phyloP scores from a whole-genome alignment of 495 filamentous ascomycete species.

The Amphirosellinia nigrospora region DNA sequence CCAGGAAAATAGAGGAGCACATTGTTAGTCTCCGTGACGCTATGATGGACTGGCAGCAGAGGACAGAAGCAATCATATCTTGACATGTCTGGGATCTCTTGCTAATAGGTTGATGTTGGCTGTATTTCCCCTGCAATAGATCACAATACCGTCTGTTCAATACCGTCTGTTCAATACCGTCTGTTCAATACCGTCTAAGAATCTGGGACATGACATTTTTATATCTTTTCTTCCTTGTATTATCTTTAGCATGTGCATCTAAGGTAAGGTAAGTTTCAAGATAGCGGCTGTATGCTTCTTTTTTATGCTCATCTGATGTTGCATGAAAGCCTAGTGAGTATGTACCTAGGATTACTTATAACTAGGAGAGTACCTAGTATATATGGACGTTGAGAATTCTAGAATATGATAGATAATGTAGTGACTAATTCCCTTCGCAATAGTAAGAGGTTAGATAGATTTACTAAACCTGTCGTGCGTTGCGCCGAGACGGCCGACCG shows the following conservation, averaged over 20 bases:
- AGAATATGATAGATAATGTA: no score
- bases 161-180: no score
- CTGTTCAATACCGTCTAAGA: no score
- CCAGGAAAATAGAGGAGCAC: slow-evolving; percentile 40
- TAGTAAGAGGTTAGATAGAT: no score
- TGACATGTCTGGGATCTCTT: slow-evolving; percentile 4
- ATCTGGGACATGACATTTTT: no score
- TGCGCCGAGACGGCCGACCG: slow-evolving; percentile 16
- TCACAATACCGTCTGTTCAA: no score
- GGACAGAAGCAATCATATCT: slow-evolving; percentile 28
- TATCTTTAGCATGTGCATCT: no score
- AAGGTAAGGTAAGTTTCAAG: background rate
- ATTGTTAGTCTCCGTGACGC: slow-evolving; percentile 38
- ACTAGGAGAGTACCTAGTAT: no score
- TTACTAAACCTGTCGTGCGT: no score
- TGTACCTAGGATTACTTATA: background rate
- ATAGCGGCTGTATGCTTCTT: background rate
- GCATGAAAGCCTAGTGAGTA: no score
- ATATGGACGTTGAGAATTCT: no score
- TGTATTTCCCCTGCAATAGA: background rate
- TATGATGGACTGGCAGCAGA: slow-evolving; percentile 45
- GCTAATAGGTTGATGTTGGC: background rate
- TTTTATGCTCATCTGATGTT: background rate
- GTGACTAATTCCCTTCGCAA: background rate
- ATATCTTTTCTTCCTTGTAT: no score